A percentile compares a stretch with the other conserved stretches of the same genome.
Conservation (phyloP, 495 filamentous ascomycete species). For the Xylaria curta region DNA sequence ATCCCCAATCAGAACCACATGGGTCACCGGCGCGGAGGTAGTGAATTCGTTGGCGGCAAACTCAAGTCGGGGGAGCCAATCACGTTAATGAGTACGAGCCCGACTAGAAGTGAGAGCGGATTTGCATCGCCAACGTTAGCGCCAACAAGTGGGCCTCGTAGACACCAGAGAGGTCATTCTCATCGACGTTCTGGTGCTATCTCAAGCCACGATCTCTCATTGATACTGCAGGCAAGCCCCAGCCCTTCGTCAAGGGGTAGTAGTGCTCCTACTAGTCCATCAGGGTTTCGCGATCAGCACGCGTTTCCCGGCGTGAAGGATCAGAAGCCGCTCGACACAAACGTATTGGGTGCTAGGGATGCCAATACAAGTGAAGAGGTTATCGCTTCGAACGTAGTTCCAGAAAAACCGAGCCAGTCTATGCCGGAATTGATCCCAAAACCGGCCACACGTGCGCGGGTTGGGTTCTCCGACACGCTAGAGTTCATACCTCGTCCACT, state of each 20-base stretch:
- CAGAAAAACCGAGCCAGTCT: conserved; percentile 29
- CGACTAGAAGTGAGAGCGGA: conserved; percentile 66
- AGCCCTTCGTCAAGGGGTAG: conserved; percentile 54
- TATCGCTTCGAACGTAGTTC: conserved; percentile 18
- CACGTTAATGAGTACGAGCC: conserved; percentile 65
- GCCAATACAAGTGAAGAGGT: conserved; percentile 28
- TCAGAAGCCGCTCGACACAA: conserved; percentile 20
- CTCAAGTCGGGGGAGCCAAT: conserved; percentile 62
- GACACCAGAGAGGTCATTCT: conserved; percentile 70
- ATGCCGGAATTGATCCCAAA: conserved; percentile 39
- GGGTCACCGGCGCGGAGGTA: conserved; percentile 72
- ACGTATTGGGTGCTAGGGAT: conserved; percentile 8
- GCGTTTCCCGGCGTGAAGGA: conserved; percentile 40
- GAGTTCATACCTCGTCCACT: conserved; percentile 76
- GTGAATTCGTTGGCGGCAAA: conserved; percentile 81
- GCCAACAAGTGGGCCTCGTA: conserved; percentile 48
- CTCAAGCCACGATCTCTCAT: conserved; percentile 80
- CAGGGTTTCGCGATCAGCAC: conserved; percentile 52
- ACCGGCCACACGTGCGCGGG: conserved; percentile 51
- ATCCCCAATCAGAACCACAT: conserved; percentile 49
- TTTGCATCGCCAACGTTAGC: conserved; percentile 56
- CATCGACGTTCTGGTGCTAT: conserved; percentile 88
- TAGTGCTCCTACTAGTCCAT: conserved; percentile 75
- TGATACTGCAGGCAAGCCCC: conserved; percentile 65
- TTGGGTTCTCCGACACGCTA: conserved; percentile 66